Percentiles rank a stretch among this genome's conserved stretches.
Conservation (phyloP, 2,329 filamentous ascomycete species). For the Penicillium sp. region DNA sequence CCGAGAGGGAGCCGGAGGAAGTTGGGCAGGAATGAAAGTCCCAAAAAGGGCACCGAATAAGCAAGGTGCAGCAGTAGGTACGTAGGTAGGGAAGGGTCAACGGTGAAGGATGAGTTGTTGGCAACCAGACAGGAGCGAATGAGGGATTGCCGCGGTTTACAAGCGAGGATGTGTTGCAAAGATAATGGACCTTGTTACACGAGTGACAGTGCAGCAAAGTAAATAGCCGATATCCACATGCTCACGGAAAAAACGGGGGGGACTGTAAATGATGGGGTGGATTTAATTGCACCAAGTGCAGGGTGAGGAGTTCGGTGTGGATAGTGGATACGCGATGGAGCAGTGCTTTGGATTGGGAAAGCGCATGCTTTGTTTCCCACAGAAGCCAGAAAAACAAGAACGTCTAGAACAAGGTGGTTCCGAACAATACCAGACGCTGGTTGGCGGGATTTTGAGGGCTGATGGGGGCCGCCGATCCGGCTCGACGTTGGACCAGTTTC, state of each 20-base stretch:
- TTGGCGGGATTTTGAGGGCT: constrained; percentile 20
- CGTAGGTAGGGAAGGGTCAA: constrained; percentile 10
- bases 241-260: constrained; percentile 19
- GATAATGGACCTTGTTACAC: constrained; percentile 33
- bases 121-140: constrained; percentile 17
- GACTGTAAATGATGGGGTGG: not conserved
- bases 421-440: constrained; percentile 11
- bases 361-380: constrained; percentile 22
- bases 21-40: constrained; percentile 25
- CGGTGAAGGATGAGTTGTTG: constrained; percentile 20
- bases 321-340: constrained; percentile 8
- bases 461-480: constrained; percentile 27
- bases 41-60: constrained; percentile 23
- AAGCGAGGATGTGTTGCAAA: constrained; percentile 28
- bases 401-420: constrained; percentile 24
- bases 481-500: constrained; percentile 25
- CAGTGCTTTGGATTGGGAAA: constrained; percentile 3
- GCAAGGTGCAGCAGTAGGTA: constrained; percentile 18
- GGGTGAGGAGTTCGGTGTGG: constrained; percentile 2
- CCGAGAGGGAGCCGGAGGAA: constrained; percentile 33
- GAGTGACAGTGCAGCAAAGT: constrained; percentile 26
- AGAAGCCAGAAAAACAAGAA: constrained; percentile 17
- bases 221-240: constrained; percentile 40
- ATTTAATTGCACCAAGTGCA: not conserved
- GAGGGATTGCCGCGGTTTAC: constrained; percentile 15